A percentile compares a stretch with the other conserved stretches of the same genome.
phyloP scores from a whole-genome alignment of 164 flowering plant species.

The Magnolia sinica region DNA sequence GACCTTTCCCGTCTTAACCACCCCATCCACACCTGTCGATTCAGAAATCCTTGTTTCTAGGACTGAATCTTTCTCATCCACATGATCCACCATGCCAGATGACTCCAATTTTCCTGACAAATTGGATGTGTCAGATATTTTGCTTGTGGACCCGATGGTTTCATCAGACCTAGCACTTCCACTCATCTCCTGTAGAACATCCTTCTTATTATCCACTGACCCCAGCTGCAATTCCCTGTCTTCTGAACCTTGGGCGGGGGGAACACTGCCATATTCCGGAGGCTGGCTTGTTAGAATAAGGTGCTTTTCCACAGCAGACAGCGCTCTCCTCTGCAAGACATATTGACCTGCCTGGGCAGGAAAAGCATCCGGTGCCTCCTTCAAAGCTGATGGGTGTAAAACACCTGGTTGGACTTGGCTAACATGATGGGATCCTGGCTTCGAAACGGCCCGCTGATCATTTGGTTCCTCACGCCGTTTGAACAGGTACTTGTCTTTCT shows the following conservation, averaged over 20 bases:
- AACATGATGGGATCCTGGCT: conserved; percentile 7
- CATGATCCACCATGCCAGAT: conserved; percentile 1
- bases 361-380: conserved; percentile 24
- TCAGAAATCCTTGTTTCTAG: conserved; percentile 11
- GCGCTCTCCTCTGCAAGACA: conserved; percentile 55
- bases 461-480: conserved; percentile 68
- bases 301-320: conserved; percentile 18
- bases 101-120: neutral
- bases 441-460: conserved; percentile 15
- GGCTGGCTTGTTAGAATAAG: conserved; percentile 21
- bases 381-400: conserved; percentile 16
- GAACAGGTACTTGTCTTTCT: conserved; percentile 72
- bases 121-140: conserved; percentile 2
- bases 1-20: conserved; percentile 39
- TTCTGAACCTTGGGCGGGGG: conserved; percentile 2
- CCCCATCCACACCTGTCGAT: conserved; percentile 17
- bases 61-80: neutral
- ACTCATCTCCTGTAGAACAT: conserved; percentile 3
- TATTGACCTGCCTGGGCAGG: conserved; percentile 37
- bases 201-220: conserved; percentile 13
- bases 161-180: conserved; percentile 6
- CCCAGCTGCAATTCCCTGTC: conserved; percentile 18
- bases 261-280: conserved; percentile 7
- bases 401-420: conserved; percentile 29
- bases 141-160: neutral